Base-by-base conservation (phyloP, 1,284 basidiomycete species). In the Meripilus lineatus region DNA sequence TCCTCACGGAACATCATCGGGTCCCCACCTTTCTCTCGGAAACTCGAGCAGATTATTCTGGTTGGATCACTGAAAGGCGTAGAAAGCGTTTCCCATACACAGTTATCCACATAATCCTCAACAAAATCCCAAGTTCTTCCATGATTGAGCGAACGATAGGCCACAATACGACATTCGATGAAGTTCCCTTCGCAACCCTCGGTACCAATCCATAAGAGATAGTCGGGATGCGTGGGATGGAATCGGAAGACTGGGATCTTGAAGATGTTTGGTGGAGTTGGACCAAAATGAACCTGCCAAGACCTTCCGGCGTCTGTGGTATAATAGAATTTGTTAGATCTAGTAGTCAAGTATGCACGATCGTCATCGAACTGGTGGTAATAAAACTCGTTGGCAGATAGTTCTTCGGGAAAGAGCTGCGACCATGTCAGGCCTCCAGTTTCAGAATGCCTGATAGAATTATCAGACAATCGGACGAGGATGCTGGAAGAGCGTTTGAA, bases 401-500 rank as follows among this genome's bases (percentile, higher is more conserved):
- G 76, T 45, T 84, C 70, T 2, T 69, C 71, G 0, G 79, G 72
- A 53, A 65, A 67, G 13, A 84, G 70, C 52, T 81, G 81, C 41
- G 74, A 74, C 94, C 94, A 99, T 0, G 83, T 84, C 63, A 90
- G 93, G 1, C 95, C 95, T 63, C 99, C 94, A 62, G 94, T 97
- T 57, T 78, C 79, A 1, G 93, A 96, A 68, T 96, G 92, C 89
- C 90, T 97, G 44, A 97, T 75, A 0, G 78, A 75, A 48, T 82
- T 70, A 57, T 97, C 90, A 2, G 64, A 62, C 3, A 96, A 73
- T 22, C 91, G 86, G 24, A 91, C 81, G 18, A 99, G 77, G 42
- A 98, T 80, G 1, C n/a, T n/a, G n/a, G n/a, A n/a, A n/a, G n/a
- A n/a, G n/a, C n/a, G n/a, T n/a, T n/a, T n/a, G n/a, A n/a, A n/a